Evolutionary conservation across 306 rosid species (phyloP), one percentile per base, ranked within the genome.

Genomic region (Cyamopsis tetragonoloba): DNA sequence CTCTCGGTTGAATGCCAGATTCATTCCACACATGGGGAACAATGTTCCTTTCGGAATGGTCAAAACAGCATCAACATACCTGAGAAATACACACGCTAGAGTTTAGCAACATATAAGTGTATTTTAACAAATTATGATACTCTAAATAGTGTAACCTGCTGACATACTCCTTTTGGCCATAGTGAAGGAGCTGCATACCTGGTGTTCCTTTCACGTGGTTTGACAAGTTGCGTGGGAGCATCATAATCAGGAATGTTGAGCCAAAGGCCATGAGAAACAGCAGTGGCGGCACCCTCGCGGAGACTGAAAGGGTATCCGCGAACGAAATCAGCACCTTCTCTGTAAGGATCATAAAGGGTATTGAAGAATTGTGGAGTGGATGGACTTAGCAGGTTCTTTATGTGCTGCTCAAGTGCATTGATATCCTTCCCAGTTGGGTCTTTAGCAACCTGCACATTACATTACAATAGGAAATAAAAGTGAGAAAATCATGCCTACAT

Each of bases 1-100:
- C 62, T 88, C 84, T 4, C 97, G 92, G 71, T 91, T 22, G 41
- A 91, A 91, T 5, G 86, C 92, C 65, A 91, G 81, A 74, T 91
- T 91, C 97, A 91, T 91, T 27, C 97, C 97, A 38, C 97, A 91
- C 97, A 91, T 85, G 68, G 97, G 97, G 80, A 88, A 91, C 65
- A 91, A 74, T 31, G 92, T 84, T 71, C 87, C 89, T 55, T 91
- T 88, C 10, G 97, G 97, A 43, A 91, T 79, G 17, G 97, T 86
- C 79, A 91, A 32, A 58, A 91, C 92, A 42, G 95, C 89, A 84
- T 91, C 95, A 23, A 91, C 97, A 77, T 75, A 91, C 90, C 96
- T 90, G 70, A 32, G 39, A 26, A 47, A 8, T 7, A 44, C 10
- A 28, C 34, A 30, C 38, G 41, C 0, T 19, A 66, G 1, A 60